These are phyloP conservation scores for Protostelium mycophagum DNA, from an alignment of 78 protist species.

Conservation along the genomic window DNA sequence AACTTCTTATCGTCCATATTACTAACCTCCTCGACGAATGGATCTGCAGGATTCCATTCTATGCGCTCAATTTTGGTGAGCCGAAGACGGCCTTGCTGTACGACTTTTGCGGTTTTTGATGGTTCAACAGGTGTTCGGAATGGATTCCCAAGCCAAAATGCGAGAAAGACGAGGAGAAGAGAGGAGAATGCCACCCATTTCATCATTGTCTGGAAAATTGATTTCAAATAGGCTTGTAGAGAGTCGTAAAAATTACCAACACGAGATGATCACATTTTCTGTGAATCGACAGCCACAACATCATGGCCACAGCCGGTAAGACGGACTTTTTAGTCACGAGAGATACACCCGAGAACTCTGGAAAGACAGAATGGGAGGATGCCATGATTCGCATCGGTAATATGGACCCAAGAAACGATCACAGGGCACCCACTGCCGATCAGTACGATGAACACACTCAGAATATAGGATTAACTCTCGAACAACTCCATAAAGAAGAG, in stretches of 20 bases:
- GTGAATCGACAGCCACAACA: no score
- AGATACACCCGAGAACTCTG: background rate
- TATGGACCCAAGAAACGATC: conserved; percentile 21
- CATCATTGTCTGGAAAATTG: no score
- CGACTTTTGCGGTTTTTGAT: no score
- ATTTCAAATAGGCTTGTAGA: no score
- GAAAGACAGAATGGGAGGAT: conserved; percentile 65
- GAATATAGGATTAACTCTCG: background rate
- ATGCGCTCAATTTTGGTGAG: background rate
- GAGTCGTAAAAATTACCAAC: no score
- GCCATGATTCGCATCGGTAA: conserved; percentile 42
- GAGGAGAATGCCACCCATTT: no score
- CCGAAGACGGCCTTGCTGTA: no score
- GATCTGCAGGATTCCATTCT: background rate
- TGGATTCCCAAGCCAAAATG: no score
- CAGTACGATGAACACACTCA: background rate
- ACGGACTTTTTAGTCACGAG: background rate
- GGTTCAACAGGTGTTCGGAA: no score
- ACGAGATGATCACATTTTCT: no score
- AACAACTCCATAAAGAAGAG: conserved; percentile 5
- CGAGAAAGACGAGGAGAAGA: no score
- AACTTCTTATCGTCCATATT: background rate
- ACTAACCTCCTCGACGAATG: background rate
- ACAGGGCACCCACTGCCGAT: background rate
- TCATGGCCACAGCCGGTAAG: background rate